Evolutionary conservation across 495 filamentous ascomycete genomes (phyloP).

Genomic region (Annulohypoxylon stygium): DNA sequence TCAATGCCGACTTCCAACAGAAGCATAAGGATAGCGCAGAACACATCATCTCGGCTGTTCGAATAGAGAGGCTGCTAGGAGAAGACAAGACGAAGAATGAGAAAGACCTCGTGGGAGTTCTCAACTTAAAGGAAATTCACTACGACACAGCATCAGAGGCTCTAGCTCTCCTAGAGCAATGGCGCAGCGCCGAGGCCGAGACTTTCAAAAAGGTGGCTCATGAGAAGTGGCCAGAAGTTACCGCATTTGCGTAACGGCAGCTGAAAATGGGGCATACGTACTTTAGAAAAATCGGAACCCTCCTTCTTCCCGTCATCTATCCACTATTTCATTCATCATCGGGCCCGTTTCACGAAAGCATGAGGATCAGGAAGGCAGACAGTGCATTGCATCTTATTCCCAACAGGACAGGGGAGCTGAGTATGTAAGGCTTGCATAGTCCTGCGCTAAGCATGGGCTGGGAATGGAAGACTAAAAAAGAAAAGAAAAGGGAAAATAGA

Average conservation of each 20-base stretch:
- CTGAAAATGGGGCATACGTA: neutral
- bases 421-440: slow-evolving; percentile 32
- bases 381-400: slow-evolving; percentile 32
- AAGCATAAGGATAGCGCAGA: slow-evolving; percentile 72
- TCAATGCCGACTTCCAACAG: slow-evolving; percentile 75
- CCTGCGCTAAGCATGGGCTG: slow-evolving; percentile 5
- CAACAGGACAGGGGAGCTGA: slow-evolving; percentile 18
- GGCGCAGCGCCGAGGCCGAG: slow-evolving; percentile 68
- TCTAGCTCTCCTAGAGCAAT: slow-evolving; percentile 69
- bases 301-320: neutral
- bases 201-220: slow-evolving; percentile 74
- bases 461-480: slow-evolving; percentile 12
- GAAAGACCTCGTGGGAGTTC: slow-evolving; percentile 69
- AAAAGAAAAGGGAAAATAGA: slow-evolving; percentile 6
- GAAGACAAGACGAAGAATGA: slow-evolving; percentile 69
- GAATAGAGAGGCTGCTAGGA: slow-evolving; percentile 70
- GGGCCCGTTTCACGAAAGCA: neutral
- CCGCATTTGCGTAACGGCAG: slow-evolving; percentile 60
- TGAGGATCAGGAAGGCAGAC: neutral
- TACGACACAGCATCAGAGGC: slow-evolving; percentile 73
- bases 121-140: slow-evolving; percentile 66
- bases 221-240: slow-evolving; percentile 79
- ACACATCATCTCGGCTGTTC: slow-evolving; percentile 74
- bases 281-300: neutral
- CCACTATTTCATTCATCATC: slow-evolving; percentile 6